Evolutionary conservation across 352 stramenopile species (phyloP).

Genomic region (Globisporangium paddicum): DNA sequence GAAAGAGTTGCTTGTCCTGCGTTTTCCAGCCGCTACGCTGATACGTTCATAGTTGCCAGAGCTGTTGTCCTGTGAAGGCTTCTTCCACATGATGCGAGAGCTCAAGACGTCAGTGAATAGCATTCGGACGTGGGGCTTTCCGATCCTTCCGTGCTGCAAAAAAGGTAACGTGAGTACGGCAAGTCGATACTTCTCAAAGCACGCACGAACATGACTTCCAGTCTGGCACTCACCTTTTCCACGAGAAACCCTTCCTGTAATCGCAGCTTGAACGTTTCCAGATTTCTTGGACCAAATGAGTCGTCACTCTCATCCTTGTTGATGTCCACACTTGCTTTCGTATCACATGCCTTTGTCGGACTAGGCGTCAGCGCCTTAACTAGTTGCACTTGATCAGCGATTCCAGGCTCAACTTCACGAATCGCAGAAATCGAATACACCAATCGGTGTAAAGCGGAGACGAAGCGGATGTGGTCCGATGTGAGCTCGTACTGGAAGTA

Average conservation of each 20-base stretch:
- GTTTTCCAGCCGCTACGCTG: not conserved
- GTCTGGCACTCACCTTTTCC: constrained; percentile 28
- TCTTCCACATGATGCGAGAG: constrained; percentile 36
- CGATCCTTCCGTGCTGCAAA: constrained; percentile 29
- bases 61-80: constrained; percentile 13
- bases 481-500: constrained; percentile 12
- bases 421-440: constrained; percentile 2
- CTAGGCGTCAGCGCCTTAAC: not conserved
- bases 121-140: constrained; percentile 32
- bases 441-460: not conserved
- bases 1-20: constrained; percentile 13
- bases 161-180: not conserved
- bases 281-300: constrained; percentile 1
- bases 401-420: not conserved
- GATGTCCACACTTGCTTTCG: not conserved
- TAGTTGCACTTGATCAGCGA: not conserved
- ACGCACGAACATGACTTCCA: not conserved
- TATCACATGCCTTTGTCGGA: not conserved
- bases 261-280: constrained; percentile 33
- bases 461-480: constrained; percentile 5
- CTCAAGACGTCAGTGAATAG: constrained; percentile 32
- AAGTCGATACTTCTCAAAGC: not conserved
- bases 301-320: constrained; percentile 15
- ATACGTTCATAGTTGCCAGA: constrained; percentile 4
- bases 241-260: constrained; percentile 35